Conservation (phyloP, 495 filamentous ascomycete genomes). For the Xylaria grammica region DNA sequence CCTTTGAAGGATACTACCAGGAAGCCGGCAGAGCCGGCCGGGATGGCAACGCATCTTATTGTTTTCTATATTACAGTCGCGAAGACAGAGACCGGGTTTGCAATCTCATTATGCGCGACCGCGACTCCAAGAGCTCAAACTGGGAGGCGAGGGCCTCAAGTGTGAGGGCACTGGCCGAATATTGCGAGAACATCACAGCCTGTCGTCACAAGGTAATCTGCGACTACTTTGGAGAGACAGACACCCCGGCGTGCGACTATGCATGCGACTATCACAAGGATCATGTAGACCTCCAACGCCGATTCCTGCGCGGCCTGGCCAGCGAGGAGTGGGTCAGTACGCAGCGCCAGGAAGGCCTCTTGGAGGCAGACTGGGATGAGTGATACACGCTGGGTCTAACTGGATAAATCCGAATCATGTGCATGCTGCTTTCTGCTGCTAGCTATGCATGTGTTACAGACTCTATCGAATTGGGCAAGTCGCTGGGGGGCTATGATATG, state of each 20-base stretch:
- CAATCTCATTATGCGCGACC: slow-evolving; percentile 58
- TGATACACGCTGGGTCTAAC: slow-evolving; percentile 22
- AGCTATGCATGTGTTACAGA: slow-evolving; percentile 15
- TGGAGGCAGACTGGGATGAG: slow-evolving; percentile 52
- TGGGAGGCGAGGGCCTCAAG: slow-evolving; percentile 50
- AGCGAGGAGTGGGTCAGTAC: slow-evolving; percentile 78
- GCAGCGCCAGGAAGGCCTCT: slow-evolving; percentile 65
- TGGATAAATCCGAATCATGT: not conserved
- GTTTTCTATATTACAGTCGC: slow-evolving; percentile 85
- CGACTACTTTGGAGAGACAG: slow-evolving; percentile 78
- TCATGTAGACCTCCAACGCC: slow-evolving; percentile 60
- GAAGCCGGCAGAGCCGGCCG: slow-evolving; percentile 91
- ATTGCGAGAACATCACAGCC: slow-evolving; percentile 74
- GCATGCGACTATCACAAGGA: slow-evolving; percentile 95
- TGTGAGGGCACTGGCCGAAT: slow-evolving; percentile 67
- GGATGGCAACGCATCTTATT: slow-evolving; percentile 83
- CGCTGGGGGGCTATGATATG: slow-evolving; percentile 17
- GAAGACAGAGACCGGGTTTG: slow-evolving; percentile 79
- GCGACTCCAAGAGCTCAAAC: slow-evolving; percentile 32
- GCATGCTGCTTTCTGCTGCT: not conserved
- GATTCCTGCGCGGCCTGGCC: slow-evolving; percentile 65
- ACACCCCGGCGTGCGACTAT: slow-evolving; percentile 70
- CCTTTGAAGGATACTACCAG: slow-evolving; percentile 94
- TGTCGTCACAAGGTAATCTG: slow-evolving; percentile 82
- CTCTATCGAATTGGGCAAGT: slow-evolving; percentile 16